Base-by-base conservation (phyloP, 176 grass and related monocot genomes). In the Triticum turgidum region DNA sequence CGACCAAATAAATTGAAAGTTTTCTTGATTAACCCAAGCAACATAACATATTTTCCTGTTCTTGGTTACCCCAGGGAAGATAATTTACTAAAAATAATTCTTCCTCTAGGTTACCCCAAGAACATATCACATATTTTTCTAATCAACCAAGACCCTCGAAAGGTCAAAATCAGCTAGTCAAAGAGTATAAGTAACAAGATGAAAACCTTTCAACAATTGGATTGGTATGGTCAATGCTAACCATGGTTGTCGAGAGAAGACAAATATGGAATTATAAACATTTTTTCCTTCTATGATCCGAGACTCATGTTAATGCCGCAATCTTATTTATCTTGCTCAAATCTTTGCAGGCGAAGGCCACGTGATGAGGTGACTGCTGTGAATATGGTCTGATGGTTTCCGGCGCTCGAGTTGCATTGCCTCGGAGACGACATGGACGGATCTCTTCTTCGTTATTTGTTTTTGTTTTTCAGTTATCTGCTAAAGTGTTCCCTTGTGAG, bases 331-430 rank as follows among this genome's bases (percentile, higher is more conserved):
- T 73, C 24, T 74, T 66, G 58, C 27, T 78, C 83, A 54, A 79
- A 65, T 79, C 33, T 76, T 87, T 87, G 85, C 74, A 88, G 54
- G 76, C 76, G 52, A 91, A 91, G 82, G 80, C 51, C 9, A 78
- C 90, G 11, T 91, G 78, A 91, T 81, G 82, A 64, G 51, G 39
- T 72, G 63, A 78, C 64, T 73, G 17, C 18, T 88, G 90, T 88
- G 82, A 82, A 91, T 88, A 85, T 45, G 70, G 27, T 73, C 24
- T 4, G 10, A 71, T 20, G 88, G 74, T 56, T 69, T 90, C 34
- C 11, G 84, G 47, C 45, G 63, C 35, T 45, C 3, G 65, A 27
- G 61, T 84, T 41, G 47, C 76, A 85, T 41, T 45, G 44, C 69
- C 47, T 70, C 34, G 44, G 78, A 72, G 71, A 59, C n/a, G 61